A percentile compares a stretch with the other conserved stretches of the same genome.
These are phyloP conservation scores for Juncus effusus DNA, from an alignment of 176 grass and related monocot genomes.

Conservation along the genomic window DNA sequence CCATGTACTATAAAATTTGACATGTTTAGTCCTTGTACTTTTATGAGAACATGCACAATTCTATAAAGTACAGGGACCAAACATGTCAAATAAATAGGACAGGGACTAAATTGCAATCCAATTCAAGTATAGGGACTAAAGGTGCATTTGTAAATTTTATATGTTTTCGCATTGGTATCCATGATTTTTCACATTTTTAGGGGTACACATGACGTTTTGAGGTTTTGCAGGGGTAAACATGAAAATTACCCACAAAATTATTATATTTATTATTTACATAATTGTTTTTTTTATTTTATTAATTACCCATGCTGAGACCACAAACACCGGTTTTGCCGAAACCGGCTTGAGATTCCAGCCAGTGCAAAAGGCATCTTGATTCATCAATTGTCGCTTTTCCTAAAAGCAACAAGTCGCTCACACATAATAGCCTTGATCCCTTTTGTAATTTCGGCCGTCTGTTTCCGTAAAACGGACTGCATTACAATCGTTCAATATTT, in stretches of 20 bases:
- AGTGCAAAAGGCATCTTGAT: constrained; percentile 83
- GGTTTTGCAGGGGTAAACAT: background rate
- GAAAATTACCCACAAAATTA: background rate
- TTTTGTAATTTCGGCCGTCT: constrained; percentile 80
- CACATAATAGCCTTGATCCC: constrained; percentile 78
- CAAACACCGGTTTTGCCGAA: constrained; percentile 90
- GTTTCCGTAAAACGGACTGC: constrained; percentile 87
- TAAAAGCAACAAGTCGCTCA: constrained; percentile 86
- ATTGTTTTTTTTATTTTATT: background rate
- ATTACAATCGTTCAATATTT: constrained; percentile 34
- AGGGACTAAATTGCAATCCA: too few relatives aligned
- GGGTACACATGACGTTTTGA: too few relatives aligned
- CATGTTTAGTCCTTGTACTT: too few relatives aligned
- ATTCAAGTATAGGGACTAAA: too few relatives aligned
- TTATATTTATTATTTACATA: constrained; percentile 1
- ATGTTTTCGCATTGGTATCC: too few relatives aligned
- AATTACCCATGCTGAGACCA: constrained; percentile 94
- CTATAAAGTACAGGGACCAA: too few relatives aligned
- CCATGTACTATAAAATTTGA: too few relatives aligned
- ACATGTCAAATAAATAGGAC: too few relatives aligned
- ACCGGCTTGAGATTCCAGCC: constrained; percentile 79
- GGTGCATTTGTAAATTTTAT: too few relatives aligned
- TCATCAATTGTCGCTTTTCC: constrained; percentile 97
- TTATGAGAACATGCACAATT: too few relatives aligned
- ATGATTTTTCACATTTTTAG: too few relatives aligned